Conservation (phyloP, 768 basidiomycete genomes). For the Suillus sp. region DNA sequence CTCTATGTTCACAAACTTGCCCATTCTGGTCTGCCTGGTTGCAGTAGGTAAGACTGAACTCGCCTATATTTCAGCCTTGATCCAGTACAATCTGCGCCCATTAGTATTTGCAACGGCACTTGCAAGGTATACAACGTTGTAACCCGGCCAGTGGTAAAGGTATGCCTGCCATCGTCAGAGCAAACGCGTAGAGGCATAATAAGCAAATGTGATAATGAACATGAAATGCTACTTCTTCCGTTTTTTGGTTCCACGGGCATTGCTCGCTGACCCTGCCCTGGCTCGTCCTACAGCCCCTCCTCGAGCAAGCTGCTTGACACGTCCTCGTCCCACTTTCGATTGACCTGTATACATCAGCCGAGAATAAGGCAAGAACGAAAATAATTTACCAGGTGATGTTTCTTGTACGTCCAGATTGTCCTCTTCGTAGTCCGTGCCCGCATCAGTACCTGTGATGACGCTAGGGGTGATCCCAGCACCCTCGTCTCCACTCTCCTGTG, state of each 20-base stretch:
- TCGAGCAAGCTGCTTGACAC: constrained; percentile 28
- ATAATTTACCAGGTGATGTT: constrained; percentile 55
- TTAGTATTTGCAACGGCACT: not conserved
- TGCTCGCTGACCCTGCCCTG: constrained; percentile 26
- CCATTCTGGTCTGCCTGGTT: not conserved
- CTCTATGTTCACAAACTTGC: not conserved
- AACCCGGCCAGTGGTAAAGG: not conserved
- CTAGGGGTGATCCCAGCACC: constrained; percentile 59
- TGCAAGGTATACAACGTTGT: not conserved
- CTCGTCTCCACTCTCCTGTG: constrained; percentile 82
- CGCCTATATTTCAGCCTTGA: not conserved
- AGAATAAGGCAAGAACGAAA: constrained; percentile 6
- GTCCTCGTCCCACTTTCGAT: constrained; percentile 28
- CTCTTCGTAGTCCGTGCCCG: constrained; percentile 71
- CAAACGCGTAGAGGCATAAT: not conserved
- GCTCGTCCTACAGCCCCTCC: constrained; percentile 28
- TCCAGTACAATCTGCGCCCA: not conserved
- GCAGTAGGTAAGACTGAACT: not conserved
- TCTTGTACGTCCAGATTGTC: constrained; percentile 64
- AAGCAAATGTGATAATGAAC: constrained; percentile 8
- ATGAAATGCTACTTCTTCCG: constrained; percentile 31
- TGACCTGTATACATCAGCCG: constrained; percentile 23
- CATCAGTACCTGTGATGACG: constrained; percentile 71
- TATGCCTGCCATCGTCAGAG: not conserved
- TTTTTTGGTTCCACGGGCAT: constrained; percentile 31